These are phyloP conservation scores for Suhomyces sp. DNA, from an alignment of 805 yeast species.

Conservation along the genomic window DNA sequence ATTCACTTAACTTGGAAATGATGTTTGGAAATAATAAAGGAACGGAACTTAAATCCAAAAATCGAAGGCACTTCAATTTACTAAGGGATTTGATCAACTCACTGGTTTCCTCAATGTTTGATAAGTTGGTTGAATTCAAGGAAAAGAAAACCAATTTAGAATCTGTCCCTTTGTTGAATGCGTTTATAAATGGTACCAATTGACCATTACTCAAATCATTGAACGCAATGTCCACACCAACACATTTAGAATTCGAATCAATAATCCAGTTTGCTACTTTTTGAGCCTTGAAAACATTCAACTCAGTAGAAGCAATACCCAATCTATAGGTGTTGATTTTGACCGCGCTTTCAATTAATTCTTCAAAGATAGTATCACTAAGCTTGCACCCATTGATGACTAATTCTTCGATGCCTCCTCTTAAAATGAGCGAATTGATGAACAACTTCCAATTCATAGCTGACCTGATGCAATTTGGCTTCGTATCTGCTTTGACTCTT, in stretches of 20 bases:
- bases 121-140: constrained; percentile 49
- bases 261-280: constrained; percentile 50
- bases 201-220: constrained; percentile 51
- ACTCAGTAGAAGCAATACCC: constrained; percentile 54
- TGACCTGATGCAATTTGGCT: constrained; percentile 36
- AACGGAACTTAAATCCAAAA: constrained; percentile 53
- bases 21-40: constrained; percentile 54
- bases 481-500: constrained; percentile 46
- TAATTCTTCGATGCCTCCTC: constrained; percentile 58
- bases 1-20: constrained; percentile 43
- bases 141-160: constrained; percentile 50
- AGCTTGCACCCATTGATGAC: constrained; percentile 58
- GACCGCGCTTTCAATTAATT: constrained; percentile 43
- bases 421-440: constrained; percentile 36
- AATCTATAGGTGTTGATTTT: constrained; percentile 45
- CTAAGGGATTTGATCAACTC: constrained; percentile 39
- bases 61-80: constrained; percentile 41
- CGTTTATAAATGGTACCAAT: constrained; percentile 45
- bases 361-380: constrained; percentile 39
- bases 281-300: constrained; percentile 41
- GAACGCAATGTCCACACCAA: constrained; percentile 56
- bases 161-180: constrained; percentile 30
- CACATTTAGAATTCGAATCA: constrained; percentile 43
- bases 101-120: constrained; percentile 38
- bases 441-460: constrained; percentile 56